Evolutionary conservation across 2,329 filamentous ascomycete species (phyloP).

Genomic region (Aspergillus unguis): DNA sequence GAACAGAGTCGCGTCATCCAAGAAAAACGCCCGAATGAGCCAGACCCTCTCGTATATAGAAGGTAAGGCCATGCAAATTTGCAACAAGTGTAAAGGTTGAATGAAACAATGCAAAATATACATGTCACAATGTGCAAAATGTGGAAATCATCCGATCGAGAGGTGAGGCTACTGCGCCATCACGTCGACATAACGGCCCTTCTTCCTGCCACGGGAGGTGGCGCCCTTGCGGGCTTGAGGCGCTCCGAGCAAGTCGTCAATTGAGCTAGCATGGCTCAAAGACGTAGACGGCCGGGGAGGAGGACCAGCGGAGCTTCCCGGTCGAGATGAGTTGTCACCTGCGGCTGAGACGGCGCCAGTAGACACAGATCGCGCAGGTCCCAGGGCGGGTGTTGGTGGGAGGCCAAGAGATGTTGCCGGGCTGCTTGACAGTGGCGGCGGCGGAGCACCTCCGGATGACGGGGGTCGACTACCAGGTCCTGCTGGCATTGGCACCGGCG

Average conservation of each 20-base stretch:
- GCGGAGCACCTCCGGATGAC: slow-evolving; percentile 30
- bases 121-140: slow-evolving; percentile 7
- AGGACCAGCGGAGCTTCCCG: slow-evolving; percentile 35
- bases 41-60: neutral
- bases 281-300: slow-evolving; percentile 71
- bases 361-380: slow-evolving; percentile 34
- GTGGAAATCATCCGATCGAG: neutral
- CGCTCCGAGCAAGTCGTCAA: slow-evolving; percentile 85
- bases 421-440: slow-evolving; percentile 28
- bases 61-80: slow-evolving; percentile 5
- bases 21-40: slow-evolving; percentile 8
- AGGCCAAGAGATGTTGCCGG: slow-evolving; percentile 30
- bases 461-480: slow-evolving; percentile 29
- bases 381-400: slow-evolving; percentile 29
- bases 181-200: slow-evolving; percentile 90
- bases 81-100: neutral
- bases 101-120: slow-evolving; percentile 9
- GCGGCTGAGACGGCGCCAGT: slow-evolving; percentile 32
- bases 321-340: slow-evolving; percentile 33
- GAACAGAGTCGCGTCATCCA: neutral
- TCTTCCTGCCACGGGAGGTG: slow-evolving; percentile 69
- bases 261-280: slow-evolving; percentile 87
- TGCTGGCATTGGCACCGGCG: slow-evolving; percentile 18
- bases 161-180: slow-evolving; percentile 64
- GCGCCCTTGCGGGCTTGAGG: slow-evolving; percentile 64